phyloP scores from a whole-genome alignment of 306 rosid species.

The Castanospermum australe region DNA sequence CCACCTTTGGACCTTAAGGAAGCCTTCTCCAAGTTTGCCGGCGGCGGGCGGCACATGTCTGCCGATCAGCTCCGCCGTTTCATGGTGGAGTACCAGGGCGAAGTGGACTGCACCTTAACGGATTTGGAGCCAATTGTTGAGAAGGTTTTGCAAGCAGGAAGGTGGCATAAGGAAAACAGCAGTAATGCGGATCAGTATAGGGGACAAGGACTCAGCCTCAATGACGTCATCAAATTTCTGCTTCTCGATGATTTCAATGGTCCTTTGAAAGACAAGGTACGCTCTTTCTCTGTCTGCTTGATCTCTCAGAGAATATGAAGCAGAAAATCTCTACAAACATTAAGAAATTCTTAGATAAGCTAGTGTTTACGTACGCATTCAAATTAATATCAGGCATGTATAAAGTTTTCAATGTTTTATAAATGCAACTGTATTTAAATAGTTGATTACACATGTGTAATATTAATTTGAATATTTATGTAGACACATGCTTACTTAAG shows the following conservation, averaged over 20 bases:
- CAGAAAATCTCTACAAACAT: background rate
- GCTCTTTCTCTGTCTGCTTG: background rate
- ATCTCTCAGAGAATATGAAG: background rate
- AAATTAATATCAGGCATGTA: too few relatives aligned
- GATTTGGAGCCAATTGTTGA: conserved; percentile 47
- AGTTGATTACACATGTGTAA: too few relatives aligned
- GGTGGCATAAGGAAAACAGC: background rate
- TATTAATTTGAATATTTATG: too few relatives aligned
- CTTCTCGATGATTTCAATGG: conserved; percentile 57
- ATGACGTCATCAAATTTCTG: conserved; percentile 56
- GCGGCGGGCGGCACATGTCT: conserved; percentile 42
- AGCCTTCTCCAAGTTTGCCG: conserved; percentile 50
- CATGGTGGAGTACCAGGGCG: conserved; percentile 64
- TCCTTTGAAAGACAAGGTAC: conserved; percentile 60
- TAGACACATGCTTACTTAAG: too few relatives aligned
- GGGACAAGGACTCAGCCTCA: conserved; percentile 39
- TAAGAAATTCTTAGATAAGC: too few relatives aligned
- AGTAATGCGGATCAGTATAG: background rate
- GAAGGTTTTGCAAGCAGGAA: conserved; percentile 37
- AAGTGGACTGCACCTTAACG: conserved; percentile 34
- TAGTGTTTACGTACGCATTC: too few relatives aligned
- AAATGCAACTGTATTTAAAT: too few relatives aligned
- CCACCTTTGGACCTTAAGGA: conserved; percentile 64
- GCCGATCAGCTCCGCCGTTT: conserved; percentile 60
- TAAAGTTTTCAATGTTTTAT: too few relatives aligned